Evolutionary conservation across 2,329 filamentous ascomycete species (phyloP).

Genomic region (Botryotinia globosa): DNA sequence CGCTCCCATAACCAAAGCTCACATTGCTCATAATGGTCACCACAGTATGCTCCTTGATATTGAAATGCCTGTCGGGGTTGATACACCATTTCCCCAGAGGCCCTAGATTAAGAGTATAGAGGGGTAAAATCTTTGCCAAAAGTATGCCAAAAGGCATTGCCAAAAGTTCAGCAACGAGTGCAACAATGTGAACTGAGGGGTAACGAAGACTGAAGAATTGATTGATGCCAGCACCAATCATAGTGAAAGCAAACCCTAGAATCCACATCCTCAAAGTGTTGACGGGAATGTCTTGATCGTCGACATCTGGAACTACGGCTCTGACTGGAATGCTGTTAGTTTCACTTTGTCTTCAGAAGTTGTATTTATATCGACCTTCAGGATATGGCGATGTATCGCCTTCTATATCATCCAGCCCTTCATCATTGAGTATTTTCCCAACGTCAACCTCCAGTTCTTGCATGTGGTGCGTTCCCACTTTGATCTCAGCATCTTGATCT

Average conservation of each 20-base stretch:
- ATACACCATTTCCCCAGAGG: slow-evolving; percentile 45
- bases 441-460: slow-evolving; percentile 28
- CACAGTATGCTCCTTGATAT: slow-evolving; percentile 65
- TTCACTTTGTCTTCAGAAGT: too few species aligned
- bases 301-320: slow-evolving; percentile 60
- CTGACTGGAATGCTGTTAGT: slow-evolving; percentile 41
- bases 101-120: slow-evolving; percentile 23
- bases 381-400: slow-evolving; percentile 51
- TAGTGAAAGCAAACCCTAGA: slow-evolving; percentile 48
- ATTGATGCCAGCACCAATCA: slow-evolving; percentile 32
- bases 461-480: slow-evolving; percentile 24
- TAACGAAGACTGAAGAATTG: slow-evolving; percentile 33
- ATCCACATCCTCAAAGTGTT: slow-evolving; percentile 66
- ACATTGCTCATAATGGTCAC: slow-evolving; percentile 59
- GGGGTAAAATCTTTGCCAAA: slow-evolving; percentile 43
- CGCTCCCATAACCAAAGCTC: slow-evolving; percentile 46
- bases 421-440: slow-evolving; percentile 22
- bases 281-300: slow-evolving; percentile 63
- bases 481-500: slow-evolving; percentile 13
- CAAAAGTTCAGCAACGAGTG: slow-evolving; percentile 31
- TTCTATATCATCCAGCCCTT: slow-evolving; percentile 24
- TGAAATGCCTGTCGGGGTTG: slow-evolving; percentile 66
- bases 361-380: slow-evolving; percentile 45
- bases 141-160: slow-evolving; percentile 28
- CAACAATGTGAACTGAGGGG: slow-evolving; percentile 35